A percentile compares a stretch with the other conserved stretches of the same genome.
Conservation (phyloP, 2,329 filamentous ascomycete species). For the Fusarium guadeloupense region DNA sequence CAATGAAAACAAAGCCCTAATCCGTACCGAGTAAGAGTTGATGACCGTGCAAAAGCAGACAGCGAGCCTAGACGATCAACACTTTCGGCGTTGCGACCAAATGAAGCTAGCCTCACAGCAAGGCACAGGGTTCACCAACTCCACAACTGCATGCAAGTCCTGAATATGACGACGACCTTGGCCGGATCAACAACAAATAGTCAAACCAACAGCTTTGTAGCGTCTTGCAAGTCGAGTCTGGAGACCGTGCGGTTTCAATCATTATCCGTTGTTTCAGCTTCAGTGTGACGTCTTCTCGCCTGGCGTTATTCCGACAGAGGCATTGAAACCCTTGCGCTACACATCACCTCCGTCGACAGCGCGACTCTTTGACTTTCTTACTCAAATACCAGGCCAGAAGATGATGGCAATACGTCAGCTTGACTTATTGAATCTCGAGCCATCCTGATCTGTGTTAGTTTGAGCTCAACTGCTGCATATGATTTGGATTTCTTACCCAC, state of each 20-base stretch:
- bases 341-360: not conserved
- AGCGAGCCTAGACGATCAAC: conserved; percentile 13
- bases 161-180: conserved; percentile 1
- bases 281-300: not conserved
- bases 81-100: conserved; percentile 30
- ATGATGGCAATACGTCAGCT: not conserved
- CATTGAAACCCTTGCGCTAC: not conserved
- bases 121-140: conserved; percentile 15
- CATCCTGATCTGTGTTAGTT: conserved; percentile 1
- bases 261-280: conserved; percentile 24
- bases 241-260: conserved; percentile 17
- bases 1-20: not conserved
- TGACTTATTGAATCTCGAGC: not conserved
- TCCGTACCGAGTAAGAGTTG: not conserved
- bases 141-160: conserved; percentile 16
- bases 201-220: conserved; percentile 9
- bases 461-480: not conserved
- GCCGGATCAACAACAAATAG: conserved; percentile 12
- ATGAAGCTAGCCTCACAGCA: conserved; percentile 32
- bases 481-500: conserved; percentile 4
- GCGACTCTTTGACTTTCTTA: not conserved
- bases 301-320: not conserved
- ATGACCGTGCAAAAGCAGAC: conserved; percentile 7
- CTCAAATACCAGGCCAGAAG: not conserved
- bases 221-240: not conserved